Percentiles rank a stretch among this genome's conserved stretches.
Evolutionary conservation across 305 asterid species (phyloP).

Genomic region (Fraxinus sp.): DNA sequence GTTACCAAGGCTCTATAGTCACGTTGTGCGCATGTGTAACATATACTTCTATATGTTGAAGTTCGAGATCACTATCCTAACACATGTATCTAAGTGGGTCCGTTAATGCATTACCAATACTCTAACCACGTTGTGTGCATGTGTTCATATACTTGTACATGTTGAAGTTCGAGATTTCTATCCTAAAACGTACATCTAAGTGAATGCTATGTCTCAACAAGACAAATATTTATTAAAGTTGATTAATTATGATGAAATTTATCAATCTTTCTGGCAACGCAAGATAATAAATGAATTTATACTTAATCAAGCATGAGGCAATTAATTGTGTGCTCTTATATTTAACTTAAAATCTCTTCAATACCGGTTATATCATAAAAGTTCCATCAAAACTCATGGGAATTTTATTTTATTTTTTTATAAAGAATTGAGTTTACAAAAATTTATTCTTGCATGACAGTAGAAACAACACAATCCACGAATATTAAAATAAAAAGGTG

Average conservation of each 20-base stretch:
- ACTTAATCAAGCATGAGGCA: neutral
- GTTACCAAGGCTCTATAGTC: no score
- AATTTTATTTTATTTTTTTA: neutral
- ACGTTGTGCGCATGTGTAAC: no score
- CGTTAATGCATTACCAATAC: no score
- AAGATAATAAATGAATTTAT: neutral
- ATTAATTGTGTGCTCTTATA: neutral
- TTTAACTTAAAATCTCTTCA: no score
- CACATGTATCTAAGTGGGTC: no score
- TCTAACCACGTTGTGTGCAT: constrained; percentile 33
- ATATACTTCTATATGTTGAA: no score
- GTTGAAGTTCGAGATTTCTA: neutral
- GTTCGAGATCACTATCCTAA: no score
- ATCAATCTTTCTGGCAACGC: neutral
- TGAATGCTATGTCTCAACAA: neutral
- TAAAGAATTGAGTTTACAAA: neutral
- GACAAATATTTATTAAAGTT: neutral
- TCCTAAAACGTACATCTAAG: neutral
- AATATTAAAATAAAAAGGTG: neutral
- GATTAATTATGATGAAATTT: neutral
- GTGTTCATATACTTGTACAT: neutral
- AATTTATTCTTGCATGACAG: neutral
- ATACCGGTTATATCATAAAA: neutral
- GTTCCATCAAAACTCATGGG: neutral
- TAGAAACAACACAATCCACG: neutral